A percentile compares a stretch with the other conserved stretches of the same genome.
These are phyloP conservation scores for Thyridium curvatum DNA, from an alignment of 2,329 filamentous ascomycete species.

Conservation along the genomic window DNA sequence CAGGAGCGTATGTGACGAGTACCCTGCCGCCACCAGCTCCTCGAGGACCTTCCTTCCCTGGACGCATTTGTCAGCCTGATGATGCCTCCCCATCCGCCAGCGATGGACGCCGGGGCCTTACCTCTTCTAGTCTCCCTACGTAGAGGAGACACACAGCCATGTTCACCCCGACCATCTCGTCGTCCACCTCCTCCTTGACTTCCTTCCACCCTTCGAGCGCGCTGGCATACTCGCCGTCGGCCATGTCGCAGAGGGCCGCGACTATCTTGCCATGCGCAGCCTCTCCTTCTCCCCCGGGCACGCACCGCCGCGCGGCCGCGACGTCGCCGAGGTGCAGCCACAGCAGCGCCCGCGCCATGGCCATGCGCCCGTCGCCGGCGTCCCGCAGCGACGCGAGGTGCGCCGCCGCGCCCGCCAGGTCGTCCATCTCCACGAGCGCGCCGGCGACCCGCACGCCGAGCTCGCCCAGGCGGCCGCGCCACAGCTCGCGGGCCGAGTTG, in stretches of 20 bases:
- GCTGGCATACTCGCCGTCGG: slow-evolving; percentile 63
- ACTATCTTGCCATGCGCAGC: slow-evolving; percentile 37
- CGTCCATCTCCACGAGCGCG: slow-evolving; percentile 78
- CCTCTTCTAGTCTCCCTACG: slow-evolving; percentile 67
- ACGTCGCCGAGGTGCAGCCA: slow-evolving; percentile 76
- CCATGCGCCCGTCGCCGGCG: slow-evolving; percentile 23
- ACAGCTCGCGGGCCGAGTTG: slow-evolving; percentile 53
- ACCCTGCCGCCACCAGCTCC: slow-evolving; percentile 52
- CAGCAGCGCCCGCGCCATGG: slow-evolving; percentile 55
- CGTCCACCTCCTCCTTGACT: slow-evolving; percentile 32
- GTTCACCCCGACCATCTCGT: slow-evolving; percentile 75
- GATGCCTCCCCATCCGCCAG: no score
- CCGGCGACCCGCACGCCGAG: slow-evolving; percentile 63
- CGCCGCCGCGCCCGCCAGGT: slow-evolving; percentile 69
- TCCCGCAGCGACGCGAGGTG: slow-evolving; percentile 59
- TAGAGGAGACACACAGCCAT: slow-evolving; percentile 81
- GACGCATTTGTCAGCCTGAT: slow-evolving; percentile 14
- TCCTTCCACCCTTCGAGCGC: slow-evolving; percentile 59
- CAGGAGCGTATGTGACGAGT: slow-evolving; percentile 70
- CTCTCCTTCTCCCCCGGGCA: slow-evolving; percentile 20
- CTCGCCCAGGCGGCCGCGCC: slow-evolving; percentile 68
- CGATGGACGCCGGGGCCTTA: no score
- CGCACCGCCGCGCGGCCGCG: slow-evolving; percentile 53
- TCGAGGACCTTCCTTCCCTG: slow-evolving; percentile 64
- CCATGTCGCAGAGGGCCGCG: slow-evolving; percentile 67